Conservation (phyloP, 495 filamentous ascomycete species). For the Durotheca rogersii region DNA sequence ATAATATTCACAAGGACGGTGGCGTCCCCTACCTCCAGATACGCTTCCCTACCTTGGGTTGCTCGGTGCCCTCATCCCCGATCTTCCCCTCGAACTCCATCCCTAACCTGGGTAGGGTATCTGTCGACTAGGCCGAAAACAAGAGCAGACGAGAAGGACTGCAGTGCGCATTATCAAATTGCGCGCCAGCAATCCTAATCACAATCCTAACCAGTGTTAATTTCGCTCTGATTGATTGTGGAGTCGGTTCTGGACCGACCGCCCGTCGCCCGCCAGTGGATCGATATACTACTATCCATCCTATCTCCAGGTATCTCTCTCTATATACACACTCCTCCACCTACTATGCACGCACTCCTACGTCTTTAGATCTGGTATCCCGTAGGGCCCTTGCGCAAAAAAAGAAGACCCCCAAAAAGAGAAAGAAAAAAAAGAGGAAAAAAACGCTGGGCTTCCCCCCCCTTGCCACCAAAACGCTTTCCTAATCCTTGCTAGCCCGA, state of each 20-base stretch:
- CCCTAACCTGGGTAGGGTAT: not conserved
- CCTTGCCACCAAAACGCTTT: conserved; percentile 26
- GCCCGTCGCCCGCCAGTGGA: conserved; percentile 14
- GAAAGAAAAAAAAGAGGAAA: too few species aligned
- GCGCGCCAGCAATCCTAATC: too few species aligned
- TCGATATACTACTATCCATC: too few species aligned
- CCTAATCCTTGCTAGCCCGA: conserved; percentile 31
- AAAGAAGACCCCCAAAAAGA: conserved; percentile 1
- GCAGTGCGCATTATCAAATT: not conserved
- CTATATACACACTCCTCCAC: too few species aligned
- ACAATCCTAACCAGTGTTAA: not conserved
- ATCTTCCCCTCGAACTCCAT: not conserved
- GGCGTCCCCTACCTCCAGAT: too few species aligned
- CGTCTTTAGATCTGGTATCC: conserved; percentile 17
- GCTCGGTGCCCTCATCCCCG: too few species aligned
- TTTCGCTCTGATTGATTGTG: conserved; percentile 9
- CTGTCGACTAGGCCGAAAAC: not conserved
- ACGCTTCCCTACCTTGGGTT: too few species aligned
- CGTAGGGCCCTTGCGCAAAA: conserved; percentile 19
- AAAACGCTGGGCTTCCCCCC: conserved; percentile 2
- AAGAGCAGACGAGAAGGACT: not conserved
- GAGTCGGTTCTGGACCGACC: conserved; percentile 14
- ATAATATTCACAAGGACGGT: too few species aligned
- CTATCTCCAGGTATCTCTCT: too few species aligned
- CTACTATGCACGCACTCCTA: conserved; percentile 3